Evolutionary conservation across 192 early-diverging fungal genomes (phyloP).

Genomic region (Pilaira anomala): DNA sequence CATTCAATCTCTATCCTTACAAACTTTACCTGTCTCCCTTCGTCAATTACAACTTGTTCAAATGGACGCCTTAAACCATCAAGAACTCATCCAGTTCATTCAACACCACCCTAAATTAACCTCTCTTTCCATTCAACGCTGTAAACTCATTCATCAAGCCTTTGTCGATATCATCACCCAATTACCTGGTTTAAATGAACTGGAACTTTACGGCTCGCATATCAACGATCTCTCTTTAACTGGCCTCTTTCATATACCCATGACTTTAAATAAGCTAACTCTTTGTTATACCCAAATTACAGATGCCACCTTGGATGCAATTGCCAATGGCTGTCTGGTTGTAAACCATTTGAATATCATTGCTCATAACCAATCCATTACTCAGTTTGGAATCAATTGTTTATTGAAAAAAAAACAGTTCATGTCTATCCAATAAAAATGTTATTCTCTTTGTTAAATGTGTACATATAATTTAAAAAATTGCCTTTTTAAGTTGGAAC

Average conservation of each 20-base stretch:
- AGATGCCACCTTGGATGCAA: constrained; percentile 2
- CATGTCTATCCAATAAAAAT: too few relatives aligned
- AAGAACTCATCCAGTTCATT: neutral
- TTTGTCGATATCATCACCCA: constrained; percentile 1
- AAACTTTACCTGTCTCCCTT: neutral
- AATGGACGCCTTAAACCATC: neutral
- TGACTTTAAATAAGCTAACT: neutral
- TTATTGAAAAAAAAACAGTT: too few relatives aligned
- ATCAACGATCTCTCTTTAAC: neutral
- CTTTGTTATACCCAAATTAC: constrained; percentile 7
- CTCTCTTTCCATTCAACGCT: neutral
- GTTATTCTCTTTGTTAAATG: too few relatives aligned
- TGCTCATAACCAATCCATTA: too few relatives aligned
- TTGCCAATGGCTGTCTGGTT: too few relatives aligned
- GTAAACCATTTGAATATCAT: too few relatives aligned
- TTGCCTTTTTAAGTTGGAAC: too few relatives aligned
- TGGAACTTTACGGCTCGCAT: constrained; percentile 1
- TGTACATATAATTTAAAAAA: too few relatives aligned
- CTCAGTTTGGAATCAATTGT: too few relatives aligned
- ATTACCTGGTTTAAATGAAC: neutral
- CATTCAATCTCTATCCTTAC: neutral
- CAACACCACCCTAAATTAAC: neutral
- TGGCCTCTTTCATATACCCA: neutral
- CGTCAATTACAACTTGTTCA: neutral
- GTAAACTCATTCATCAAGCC: neutral